Percentiles rank a stretch among this genome's conserved stretches.
Conservation (phyloP, 1,284 basidiomycete species). For the Puccinia triticina region DNA sequence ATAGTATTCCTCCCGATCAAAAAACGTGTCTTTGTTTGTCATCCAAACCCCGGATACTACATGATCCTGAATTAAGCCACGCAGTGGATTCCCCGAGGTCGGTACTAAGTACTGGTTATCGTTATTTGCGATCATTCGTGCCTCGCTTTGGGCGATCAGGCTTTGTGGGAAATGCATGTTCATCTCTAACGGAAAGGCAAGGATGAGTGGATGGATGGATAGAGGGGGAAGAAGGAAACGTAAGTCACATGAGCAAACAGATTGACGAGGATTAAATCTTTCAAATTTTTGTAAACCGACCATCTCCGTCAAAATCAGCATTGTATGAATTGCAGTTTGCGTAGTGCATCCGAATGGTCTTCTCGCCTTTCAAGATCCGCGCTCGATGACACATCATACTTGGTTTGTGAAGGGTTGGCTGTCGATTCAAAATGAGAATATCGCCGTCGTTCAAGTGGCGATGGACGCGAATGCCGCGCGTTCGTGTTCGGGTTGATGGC, state of each 20-base stretch:
- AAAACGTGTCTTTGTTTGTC: slow-evolving; percentile 94
- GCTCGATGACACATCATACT: slow-evolving; percentile 99
- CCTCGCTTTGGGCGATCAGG: slow-evolving; percentile 88
- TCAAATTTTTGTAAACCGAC: slow-evolving; percentile 62
- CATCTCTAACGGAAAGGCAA: slow-evolving; percentile 71
- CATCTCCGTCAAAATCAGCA: slow-evolving; percentile 99
- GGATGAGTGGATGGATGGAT: background rate
- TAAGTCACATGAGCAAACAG: slow-evolving; percentile 4
- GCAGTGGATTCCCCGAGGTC: slow-evolving; percentile 94
- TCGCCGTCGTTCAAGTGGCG: slow-evolving; percentile 94
- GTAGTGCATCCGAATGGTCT: slow-evolving; percentile 99
- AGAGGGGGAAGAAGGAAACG: background rate
- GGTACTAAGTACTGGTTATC: slow-evolving; percentile 99
- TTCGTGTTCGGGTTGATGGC: slow-evolving; percentile 59
- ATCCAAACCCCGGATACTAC: slow-evolving; percentile 99
- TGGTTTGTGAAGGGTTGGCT: slow-evolving; percentile 99
- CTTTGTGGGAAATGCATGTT: slow-evolving; percentile 99
- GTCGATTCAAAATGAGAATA: slow-evolving; percentile 92
- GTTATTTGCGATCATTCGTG: slow-evolving; percentile 92
- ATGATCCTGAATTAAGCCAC: slow-evolving; percentile 98
- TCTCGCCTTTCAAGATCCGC: slow-evolving; percentile 88
- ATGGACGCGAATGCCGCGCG: slow-evolving; percentile 94
- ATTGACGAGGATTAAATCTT: background rate
- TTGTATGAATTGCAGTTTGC: slow-evolving; percentile 99
- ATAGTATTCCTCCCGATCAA: slow-evolving; percentile 92